Evolutionary conservation across 805 yeast species (phyloP).

Genomic region (Cyberlindnera misumaiensis): DNA sequence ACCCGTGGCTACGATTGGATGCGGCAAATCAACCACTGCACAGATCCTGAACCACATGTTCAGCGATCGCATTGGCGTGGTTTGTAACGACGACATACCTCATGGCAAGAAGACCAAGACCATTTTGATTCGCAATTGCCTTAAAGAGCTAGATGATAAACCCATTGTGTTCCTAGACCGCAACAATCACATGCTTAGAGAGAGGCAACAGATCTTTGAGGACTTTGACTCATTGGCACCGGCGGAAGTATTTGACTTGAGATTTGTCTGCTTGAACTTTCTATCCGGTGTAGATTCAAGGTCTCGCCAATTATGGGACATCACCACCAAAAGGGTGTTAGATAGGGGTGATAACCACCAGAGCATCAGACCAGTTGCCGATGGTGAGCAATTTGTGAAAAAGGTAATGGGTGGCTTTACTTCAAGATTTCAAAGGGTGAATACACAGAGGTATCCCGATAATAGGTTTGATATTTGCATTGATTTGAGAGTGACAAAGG

Average conservation of each 20-base stretch:
- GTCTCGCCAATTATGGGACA: constrained; percentile 31
- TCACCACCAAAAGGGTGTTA: constrained; percentile 55
- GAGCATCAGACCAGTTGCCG: constrained; percentile 50
- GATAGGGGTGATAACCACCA: constrained; percentile 86
- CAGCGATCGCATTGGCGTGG: constrained; percentile 55
- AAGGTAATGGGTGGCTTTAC: constrained; percentile 72
- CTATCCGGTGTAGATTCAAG: constrained; percentile 17
- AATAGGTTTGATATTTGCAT: constrained; percentile 58
- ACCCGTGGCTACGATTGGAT: constrained; percentile 87
- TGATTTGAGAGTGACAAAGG: constrained; percentile 39
- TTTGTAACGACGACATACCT: constrained; percentile 75
- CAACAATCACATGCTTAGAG: constrained; percentile 69
- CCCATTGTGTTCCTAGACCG: constrained; percentile 69
- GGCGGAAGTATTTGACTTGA: constrained; percentile 40
- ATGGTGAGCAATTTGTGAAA: constrained; percentile 41
- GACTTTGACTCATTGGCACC: constrained; percentile 31
- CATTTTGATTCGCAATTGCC: constrained; percentile 41
- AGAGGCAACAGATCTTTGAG: constrained; percentile 59
- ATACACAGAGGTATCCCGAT: constrained; percentile 48
- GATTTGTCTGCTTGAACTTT: constrained; percentile 66
- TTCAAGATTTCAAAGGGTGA: constrained; percentile 57
- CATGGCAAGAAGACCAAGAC: constrained; percentile 38
- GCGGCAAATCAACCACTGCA: constrained; percentile 88
- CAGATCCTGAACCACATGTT: constrained; percentile 48
- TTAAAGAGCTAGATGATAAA: constrained; percentile 31